phyloP scores from a whole-genome alignment of 257 asterid species.

The Capsicum chinense region DNA sequence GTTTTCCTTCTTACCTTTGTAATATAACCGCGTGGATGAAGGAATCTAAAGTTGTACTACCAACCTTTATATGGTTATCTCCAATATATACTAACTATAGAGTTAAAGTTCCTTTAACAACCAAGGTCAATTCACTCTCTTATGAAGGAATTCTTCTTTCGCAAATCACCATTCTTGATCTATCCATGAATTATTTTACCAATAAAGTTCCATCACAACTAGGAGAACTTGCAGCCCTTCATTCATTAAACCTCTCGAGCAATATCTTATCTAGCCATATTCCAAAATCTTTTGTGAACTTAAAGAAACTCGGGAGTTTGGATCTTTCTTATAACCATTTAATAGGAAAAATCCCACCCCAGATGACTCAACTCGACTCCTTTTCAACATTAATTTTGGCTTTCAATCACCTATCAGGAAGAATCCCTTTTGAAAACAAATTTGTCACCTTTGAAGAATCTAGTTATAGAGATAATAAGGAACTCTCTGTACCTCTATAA shows the following conservation, averaged over 20 bases:
- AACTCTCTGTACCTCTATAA: conserved; percentile 33
- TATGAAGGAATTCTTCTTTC: conserved; percentile 33
- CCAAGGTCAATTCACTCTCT: conserved; percentile 26
- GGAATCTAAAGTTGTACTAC: conserved; percentile 15
- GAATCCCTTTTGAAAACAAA: conserved; percentile 27
- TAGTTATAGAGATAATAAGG: conserved; percentile 30
- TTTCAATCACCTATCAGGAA: conserved; percentile 28
- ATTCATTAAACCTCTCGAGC: conserved; percentile 31
- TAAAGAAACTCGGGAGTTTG: conserved; percentile 26
- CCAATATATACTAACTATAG: conserved; percentile 14
- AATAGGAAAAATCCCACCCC: conserved; percentile 33
- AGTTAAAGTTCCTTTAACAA: conserved; percentile 30
- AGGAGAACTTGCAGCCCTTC: conserved; percentile 23
- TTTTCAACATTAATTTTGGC: conserved; percentile 28
- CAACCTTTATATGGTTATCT: conserved; percentile 27
- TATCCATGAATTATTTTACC: conserved; percentile 28
- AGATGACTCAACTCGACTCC: conserved; percentile 26
- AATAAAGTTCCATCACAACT: conserved; percentile 16
- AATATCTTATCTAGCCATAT: conserved; percentile 26
- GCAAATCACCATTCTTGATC: conserved; percentile 28
- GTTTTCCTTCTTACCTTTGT: conserved; percentile 24
- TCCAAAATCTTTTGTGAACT: conserved; percentile 23
- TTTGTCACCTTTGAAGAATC: conserved; percentile 29
- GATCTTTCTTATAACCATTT: conserved; percentile 31
- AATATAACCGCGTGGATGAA: conserved; percentile 31